phyloP scores from a whole-genome alignment of 2,329 filamentous ascomycete genomes.

The Monosporascus sp. region DNA sequence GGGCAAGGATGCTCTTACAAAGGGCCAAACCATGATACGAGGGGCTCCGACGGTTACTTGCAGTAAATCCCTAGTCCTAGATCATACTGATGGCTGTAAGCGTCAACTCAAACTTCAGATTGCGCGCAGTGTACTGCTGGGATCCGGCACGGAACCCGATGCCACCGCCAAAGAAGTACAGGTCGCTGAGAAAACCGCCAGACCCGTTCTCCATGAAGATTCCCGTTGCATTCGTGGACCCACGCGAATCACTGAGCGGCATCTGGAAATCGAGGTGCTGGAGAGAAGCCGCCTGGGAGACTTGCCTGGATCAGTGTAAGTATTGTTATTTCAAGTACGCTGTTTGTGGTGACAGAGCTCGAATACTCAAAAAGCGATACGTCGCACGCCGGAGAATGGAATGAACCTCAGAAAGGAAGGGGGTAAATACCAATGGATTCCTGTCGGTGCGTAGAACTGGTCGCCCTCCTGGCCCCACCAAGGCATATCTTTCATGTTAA shows the following conservation, averaged over 20 bases:
- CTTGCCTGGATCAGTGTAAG: conserved; percentile 15
- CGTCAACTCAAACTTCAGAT: conserved; percentile 45
- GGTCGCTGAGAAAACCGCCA: conserved; percentile 53
- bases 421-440: conserved; percentile 58
- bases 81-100: conserved; percentile 49
- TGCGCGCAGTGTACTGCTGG: conserved; percentile 59
- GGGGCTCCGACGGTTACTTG: too few relatives aligned
- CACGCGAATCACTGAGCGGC: conserved; percentile 38
- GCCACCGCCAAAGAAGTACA: conserved; percentile 54
- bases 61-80: conserved; percentile 51
- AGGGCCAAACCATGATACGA: too few relatives aligned
- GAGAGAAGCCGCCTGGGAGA: conserved; percentile 23
- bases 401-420: too few relatives aligned
- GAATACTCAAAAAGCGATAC: conserved; percentile 39
- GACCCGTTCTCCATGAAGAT: conserved; percentile 47
- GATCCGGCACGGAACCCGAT: conserved; percentile 45
- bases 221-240: background rate
- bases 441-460: conserved; percentile 32
- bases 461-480: conserved; percentile 28
- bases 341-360: conserved; percentile 36
- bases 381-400: too few relatives aligned
- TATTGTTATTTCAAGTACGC: background rate
- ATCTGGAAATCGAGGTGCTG: conserved; percentile 38
- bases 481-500: conserved; percentile 51
- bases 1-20: too few relatives aligned